phyloP scores from a whole-genome alignment of 2,329 filamentous ascomycete species.

The Clonostachys chloroleuca region DNA sequence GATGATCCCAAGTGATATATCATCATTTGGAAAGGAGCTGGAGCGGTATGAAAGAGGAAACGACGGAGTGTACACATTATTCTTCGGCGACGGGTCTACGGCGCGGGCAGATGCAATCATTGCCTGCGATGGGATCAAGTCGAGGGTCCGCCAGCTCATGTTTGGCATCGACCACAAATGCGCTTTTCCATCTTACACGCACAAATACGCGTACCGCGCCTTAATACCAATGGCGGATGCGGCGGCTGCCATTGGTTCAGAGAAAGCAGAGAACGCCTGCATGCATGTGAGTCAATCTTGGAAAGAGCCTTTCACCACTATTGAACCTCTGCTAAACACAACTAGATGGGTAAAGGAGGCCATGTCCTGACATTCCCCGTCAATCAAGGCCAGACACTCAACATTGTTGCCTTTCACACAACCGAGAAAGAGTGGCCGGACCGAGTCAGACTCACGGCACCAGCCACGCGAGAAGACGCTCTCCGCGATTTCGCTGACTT shows the following conservation, averaged over 20 bases:
- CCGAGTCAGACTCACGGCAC: constrained; percentile 7
- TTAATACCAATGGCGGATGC: constrained; percentile 44
- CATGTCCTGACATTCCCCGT: constrained; percentile 58
- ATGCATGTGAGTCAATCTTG: constrained; percentile 11
- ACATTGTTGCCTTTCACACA: constrained; percentile 42
- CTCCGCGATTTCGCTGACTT: constrained; percentile 27
- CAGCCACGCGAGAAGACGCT: constrained; percentile 21
- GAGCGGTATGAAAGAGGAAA: not conserved
- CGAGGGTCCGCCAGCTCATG: constrained; percentile 32
- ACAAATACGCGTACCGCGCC: constrained; percentile 54
- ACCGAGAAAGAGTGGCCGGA: constrained; percentile 20
- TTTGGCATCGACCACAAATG: too few relatives aligned
- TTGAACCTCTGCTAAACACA: too few relatives aligned
- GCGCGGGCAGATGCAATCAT: constrained; percentile 37
- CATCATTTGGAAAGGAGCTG: constrained; percentile 5
- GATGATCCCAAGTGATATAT: constrained; percentile 2
- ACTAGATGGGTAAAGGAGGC: constrained; percentile 36
- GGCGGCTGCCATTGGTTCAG: constrained; percentile 36
- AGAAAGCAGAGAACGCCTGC: constrained; percentile 19
- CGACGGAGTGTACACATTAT: not conserved
- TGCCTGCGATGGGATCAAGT: constrained; percentile 64
- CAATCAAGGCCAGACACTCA: constrained; percentile 48
- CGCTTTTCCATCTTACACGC: constrained; percentile 32
- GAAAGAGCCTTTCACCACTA: too few relatives aligned
- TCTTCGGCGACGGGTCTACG: constrained; percentile 24